A percentile compares a stretch with the other conserved stretches of the same genome.
Conservation (phyloP, 805 yeast species). For the Dipodascopsis uninucleata region DNA sequence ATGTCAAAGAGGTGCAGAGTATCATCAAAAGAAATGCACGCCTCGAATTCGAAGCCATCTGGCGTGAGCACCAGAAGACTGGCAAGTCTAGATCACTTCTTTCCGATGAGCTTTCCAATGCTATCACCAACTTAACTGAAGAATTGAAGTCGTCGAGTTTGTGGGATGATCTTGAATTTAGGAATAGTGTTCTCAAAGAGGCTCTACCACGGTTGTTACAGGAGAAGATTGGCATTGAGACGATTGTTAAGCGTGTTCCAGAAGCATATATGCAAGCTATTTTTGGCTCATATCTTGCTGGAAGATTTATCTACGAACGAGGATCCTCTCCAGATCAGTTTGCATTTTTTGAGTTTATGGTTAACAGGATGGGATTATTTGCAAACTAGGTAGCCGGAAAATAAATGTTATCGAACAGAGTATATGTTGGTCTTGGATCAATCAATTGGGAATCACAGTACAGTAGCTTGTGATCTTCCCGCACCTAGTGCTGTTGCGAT, state of each 20-base stretch:
- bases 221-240: slow-evolving; percentile 56
- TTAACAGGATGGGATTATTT: slow-evolving; percentile 10
- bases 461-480: too few species aligned
- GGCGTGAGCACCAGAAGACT: slow-evolving; percentile 67
- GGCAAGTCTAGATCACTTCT: slow-evolving; percentile 58
- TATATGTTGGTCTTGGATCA: too few species aligned
- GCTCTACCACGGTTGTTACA: slow-evolving; percentile 76
- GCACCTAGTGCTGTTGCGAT: too few species aligned
- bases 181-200: slow-evolving; percentile 69
- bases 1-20: slow-evolving; percentile 78
- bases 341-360: slow-evolving; percentile 46
- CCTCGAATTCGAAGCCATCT: slow-evolving; percentile 79
- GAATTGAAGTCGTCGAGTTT: slow-evolving; percentile 76
- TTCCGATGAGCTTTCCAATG: slow-evolving; percentile 77
- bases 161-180: slow-evolving; percentile 77
- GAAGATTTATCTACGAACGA: slow-evolving; percentile 75
- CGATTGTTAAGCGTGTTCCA: slow-evolving; percentile 74
- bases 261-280: slow-evolving; percentile 81
- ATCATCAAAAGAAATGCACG: slow-evolving; percentile 74
- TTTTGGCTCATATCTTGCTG: slow-evolving; percentile 80
- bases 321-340: slow-evolving; percentile 74
- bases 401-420: too few species aligned
- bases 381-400: not conserved
- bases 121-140: slow-evolving; percentile 81
- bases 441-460: too few species aligned